Evolutionary conservation across 2,329 filamentous ascomycete species (phyloP), one percentile per base, ranked within the genome.

Genomic region (Fusarium austroafricanum): DNA sequence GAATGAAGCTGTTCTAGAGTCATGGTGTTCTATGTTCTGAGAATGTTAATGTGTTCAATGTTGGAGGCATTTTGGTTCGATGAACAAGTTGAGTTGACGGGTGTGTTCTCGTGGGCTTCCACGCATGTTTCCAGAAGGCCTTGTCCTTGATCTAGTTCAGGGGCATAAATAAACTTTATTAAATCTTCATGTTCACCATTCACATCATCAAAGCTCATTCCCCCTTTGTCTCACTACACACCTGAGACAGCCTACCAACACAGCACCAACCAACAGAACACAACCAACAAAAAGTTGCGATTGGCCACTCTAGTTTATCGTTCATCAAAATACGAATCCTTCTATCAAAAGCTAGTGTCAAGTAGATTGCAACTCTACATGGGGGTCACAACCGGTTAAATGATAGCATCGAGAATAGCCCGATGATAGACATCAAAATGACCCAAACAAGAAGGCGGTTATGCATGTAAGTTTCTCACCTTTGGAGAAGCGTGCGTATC

Each of bases 361-460:
- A 6, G 17, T 55, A 50, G 6, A 55, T 55, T 31, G 28, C 23
- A 23, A 20, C 31, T 51, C 23, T 23, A 18, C 26, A 20, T 38
- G 26, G 23, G 23, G 35, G n/a, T 5, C 26, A 15, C 9, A 26
- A 15, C 56, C 57, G 39, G 40, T 33, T 44, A 58, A 43, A 31
- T 26, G 28, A 37, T 20, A 18, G 9, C n/a, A 38, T 17, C 45
- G 39, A 44, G 35, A 43, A 42, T 46, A 59, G 43, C 29, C 20
- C 11, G 44, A 35, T 67, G 57, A 64, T 65, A 21, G 26, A 35
- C 59, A 37, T 9, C n/a, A 6, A 46, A 53, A 50, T 63, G 4
- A 18, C 63, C 63, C 10, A 29, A 64, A 58, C 4, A 51, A 64
- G 61, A 37, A 64, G 59, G 61, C 38, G 47, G 14, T 15, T 53